Base-by-base conservation (phyloP, 768 basidiomycete species). In the Krasilnikovozyma curviuscula region DNA sequence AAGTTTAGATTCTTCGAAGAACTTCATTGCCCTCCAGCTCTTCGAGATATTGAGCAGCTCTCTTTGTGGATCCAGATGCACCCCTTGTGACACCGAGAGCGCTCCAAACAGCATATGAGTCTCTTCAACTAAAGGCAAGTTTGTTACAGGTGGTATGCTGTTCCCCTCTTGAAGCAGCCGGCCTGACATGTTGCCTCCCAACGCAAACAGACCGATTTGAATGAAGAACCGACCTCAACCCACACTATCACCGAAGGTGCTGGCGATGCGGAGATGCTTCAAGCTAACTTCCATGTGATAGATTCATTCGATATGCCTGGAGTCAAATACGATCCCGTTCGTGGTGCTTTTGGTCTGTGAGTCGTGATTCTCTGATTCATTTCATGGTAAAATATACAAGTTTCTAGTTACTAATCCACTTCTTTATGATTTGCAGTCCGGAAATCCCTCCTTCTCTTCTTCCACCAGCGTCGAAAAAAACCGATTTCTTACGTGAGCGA, bases 231-330 rank as follows among this genome's bases (percentile, higher is more conserved):
- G 29, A 31, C 49, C n/a, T 54, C 49, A 12, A 41, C 49, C 14
- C 80, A 85, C 2, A 78, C 80, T 10, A 61, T 77, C 7, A 67
- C 73, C 7, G 68, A 80, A 12, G 68, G 85, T 9, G 70, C 69
- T 55, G 69, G 82, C 56, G 81, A 83, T 7, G 84, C 85, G 52
- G 77, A 81, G 42, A 64, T 71, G 1, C 70, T 85, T 49, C 79
- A 83, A 60, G 75, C 75, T 46, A 73, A 93, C 61, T 65, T 97
- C 25, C 75, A 77, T 57, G 69, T 95, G 54, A 69, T 97, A 27
- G 77, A 91, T 61, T 79, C 91, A 9, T 91, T 86, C 57, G 86
- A 91, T 44, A 95, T 97, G 88, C 93, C 93, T 1, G 67, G 77
- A 12, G 88, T 88, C 79, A 73, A 79, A 57, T 98, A 84, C 77